Evolutionary conservation across 78 protist species (phyloP), one percentile per base, ranked within the genome.

Genomic region (Protostelium mycophagum): DNA sequence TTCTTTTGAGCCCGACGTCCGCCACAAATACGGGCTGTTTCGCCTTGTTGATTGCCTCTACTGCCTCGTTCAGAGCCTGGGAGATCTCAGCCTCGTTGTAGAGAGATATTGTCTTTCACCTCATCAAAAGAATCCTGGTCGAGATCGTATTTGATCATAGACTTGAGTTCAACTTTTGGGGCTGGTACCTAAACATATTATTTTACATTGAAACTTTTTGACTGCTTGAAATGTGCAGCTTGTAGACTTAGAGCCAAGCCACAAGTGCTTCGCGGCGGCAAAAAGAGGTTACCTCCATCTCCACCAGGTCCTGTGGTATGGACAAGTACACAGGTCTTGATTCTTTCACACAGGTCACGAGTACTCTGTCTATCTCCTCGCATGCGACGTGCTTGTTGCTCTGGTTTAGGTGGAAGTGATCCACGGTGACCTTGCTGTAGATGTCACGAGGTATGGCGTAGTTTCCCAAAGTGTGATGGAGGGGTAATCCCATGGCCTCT

Each of bases 361-460:
- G 37, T 25, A 83, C 36, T 31, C 85, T 31, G 85, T 83, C 85
- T 10, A 83, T 31, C 85, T 83, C 37, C 85, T 28, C 85, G 25
- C 31, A 5, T 25, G 73, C 73, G 5, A 51, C 73, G 16, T 51
- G 73, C 73, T 51, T 51, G 73, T 51, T 51, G 73, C 16, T 51
- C 73, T 51, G 73, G 73, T 51, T 51, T 16, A 83, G 10, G 85
- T 31, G 34, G 37, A 31, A 28, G 1, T 83, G 85, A 1, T 25
- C 85, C 37, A 83, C 85, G n/a, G 85, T 83, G 85, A 83, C 85
- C 37, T 83, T 28, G 1, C 34, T 83, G 10, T 83, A 83, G 85
- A 83, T 31, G 85, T 83, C 85, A 1, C 34, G 1, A 34, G 85
- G 85, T 31, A 31, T 34, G 1, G 37, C 37, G 85, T 83, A 83